These are phyloP conservation scores for Hypoxylon fragiforme DNA, from an alignment of 495 filamentous ascomycete species.

Conservation along the genomic window DNA sequence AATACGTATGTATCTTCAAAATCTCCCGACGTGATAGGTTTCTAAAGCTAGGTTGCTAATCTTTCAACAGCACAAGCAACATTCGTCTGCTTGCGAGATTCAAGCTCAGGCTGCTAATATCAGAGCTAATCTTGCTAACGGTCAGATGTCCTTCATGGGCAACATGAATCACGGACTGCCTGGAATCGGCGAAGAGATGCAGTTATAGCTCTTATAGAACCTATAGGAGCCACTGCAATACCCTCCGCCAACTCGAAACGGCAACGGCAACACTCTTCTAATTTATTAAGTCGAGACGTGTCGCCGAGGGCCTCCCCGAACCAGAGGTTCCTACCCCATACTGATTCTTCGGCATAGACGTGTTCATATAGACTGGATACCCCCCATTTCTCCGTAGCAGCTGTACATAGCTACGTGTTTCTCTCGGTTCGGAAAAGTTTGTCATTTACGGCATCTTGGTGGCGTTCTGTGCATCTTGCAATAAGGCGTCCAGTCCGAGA, in stretches of 20 bases:
- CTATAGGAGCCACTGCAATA: constrained; percentile 29
- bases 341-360: constrained; percentile 38
- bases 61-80: constrained; percentile 67
- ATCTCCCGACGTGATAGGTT: not conserved
- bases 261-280: constrained; percentile 2
- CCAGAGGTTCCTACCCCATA: constrained; percentile 3
- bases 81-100: constrained; percentile 72
- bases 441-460: constrained; percentile 36
- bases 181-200: constrained; percentile 53
- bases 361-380: constrained; percentile 43
- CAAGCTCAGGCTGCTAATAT: constrained; percentile 47
- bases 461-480: constrained; percentile 33
- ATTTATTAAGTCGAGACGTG: constrained; percentile 11
- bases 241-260: not conserved
- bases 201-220: no score
- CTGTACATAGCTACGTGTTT: constrained; percentile 33
- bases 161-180: constrained; percentile 42
- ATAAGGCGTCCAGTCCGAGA: constrained; percentile 33
- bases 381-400: constrained; percentile 14
- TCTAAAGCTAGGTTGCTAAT: constrained; percentile 20
- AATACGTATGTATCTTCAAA: constrained; percentile 64
- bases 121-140: constrained; percentile 41
- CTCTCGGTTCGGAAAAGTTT: constrained; percentile 37
- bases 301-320: constrained; percentile 1
- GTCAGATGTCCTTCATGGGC: constrained; percentile 36